Conservation (phyloP, 1,139 yeast genomes). For the Diutina rugosa region DNA sequence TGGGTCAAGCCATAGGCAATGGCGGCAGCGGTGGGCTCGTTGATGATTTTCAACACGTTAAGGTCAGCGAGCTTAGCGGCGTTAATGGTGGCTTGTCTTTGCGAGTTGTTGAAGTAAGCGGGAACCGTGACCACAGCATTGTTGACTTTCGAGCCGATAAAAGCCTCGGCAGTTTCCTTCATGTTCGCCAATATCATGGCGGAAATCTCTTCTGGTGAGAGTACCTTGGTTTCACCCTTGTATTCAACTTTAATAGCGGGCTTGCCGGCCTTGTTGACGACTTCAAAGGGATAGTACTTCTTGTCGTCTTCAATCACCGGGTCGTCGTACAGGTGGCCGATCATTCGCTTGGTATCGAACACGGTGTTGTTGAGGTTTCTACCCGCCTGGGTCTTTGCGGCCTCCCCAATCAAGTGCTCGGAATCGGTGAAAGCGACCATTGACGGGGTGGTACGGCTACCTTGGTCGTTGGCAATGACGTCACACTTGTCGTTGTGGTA, state of each 20-base stretch:
- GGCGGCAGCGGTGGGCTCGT: no score
- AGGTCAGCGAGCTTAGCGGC: slow-evolving; percentile 55
- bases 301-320: slow-evolving; percentile 43
- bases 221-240: slow-evolving; percentile 36
- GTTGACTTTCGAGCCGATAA: no score
- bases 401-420: slow-evolving; percentile 30
- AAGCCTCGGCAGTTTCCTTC: no score
- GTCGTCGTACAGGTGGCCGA: slow-evolving; percentile 51
- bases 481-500: slow-evolving; percentile 53
- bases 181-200: slow-evolving; percentile 36
- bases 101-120: no score
- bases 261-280: slow-evolving; percentile 32
- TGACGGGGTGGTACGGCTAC: slow-evolving; percentile 13
- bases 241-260: slow-evolving; percentile 31
- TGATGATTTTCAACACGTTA: no score
- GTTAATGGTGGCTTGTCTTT: slow-evolving; percentile 30
- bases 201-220: slow-evolving; percentile 48
- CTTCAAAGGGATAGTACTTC: slow-evolving; percentile 53
- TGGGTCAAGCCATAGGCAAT: slow-evolving; percentile 39
- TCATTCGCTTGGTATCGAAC: slow-evolving; percentile 16
- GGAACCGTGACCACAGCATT: no score
- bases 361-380: slow-evolving; percentile 51
- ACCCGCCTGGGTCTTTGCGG: not conserved
- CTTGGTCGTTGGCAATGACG: slow-evolving; percentile 18
- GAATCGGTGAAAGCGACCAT: slow-evolving; percentile 58